Percentiles rank a stretch among this genome's conserved stretches.
phyloP scores from a whole-genome alignment of 805 yeast species.

The Lipomyces japonicus region DNA sequence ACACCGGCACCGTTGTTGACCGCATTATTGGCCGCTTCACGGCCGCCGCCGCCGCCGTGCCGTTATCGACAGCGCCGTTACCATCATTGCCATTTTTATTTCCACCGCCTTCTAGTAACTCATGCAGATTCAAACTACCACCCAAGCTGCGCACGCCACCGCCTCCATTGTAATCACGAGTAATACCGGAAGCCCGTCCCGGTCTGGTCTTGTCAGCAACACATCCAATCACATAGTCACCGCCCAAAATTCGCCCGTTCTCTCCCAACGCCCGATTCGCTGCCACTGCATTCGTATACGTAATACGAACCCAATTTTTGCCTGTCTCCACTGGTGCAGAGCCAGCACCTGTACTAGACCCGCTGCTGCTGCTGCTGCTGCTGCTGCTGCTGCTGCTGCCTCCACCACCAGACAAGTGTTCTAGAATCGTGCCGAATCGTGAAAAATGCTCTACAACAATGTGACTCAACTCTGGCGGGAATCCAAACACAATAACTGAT shows the following conservation, averaged over 20 bases:
- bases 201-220: conserved; percentile 52
- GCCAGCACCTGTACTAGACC: conserved; percentile 3
- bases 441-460: conserved; percentile 67
- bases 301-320: conserved; percentile 84
- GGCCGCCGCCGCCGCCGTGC: neutral
- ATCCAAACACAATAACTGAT: conserved; percentile 75
- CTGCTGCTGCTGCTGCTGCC: neutral
- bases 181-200: conserved; percentile 29
- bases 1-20: conserved; percentile 23
- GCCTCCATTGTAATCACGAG: neutral
- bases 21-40: conserved; percentile 8
- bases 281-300: conserved; percentile 68
- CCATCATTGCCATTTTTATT: neutral
- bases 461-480: conserved; percentile 69
- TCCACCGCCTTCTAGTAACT: conserved; percentile 1
- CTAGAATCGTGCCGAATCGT: conserved; percentile 75
- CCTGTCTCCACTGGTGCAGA: conserved; percentile 72
- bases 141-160: conserved; percentile 3
- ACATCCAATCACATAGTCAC: conserved; percentile 55
- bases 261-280: conserved; percentile 83
- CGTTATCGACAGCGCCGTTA: neutral
- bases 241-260: conserved; percentile 65
- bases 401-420: conserved; percentile 41
- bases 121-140: conserved; percentile 14
- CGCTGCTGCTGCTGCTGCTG: conserved; percentile 18